Evolutionary conservation across 129 eudicot genomes (phyloP).

Genomic region (Heracleum sosnowskyi): DNA sequence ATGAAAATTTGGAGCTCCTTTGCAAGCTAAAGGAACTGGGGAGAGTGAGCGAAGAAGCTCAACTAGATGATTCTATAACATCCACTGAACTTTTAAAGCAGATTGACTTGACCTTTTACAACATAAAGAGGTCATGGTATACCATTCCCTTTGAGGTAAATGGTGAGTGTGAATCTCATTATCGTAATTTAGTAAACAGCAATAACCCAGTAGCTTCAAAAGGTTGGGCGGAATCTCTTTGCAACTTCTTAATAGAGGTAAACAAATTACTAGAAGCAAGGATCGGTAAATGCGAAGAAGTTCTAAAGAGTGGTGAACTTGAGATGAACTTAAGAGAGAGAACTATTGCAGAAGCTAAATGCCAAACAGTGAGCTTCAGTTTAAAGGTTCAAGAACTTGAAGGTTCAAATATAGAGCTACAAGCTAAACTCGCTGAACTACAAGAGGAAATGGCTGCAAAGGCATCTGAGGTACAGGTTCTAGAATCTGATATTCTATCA

Average conservation of each 20-base stretch:
- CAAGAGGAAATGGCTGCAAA: conserved; percentile 18
- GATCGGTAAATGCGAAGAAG: conserved; percentile 24
- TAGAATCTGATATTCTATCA: conserved; percentile 18
- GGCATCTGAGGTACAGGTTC: conserved; percentile 13
- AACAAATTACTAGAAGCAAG: conserved; percentile 30
- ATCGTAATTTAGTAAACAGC: conserved; percentile 5
- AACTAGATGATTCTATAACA: conserved; percentile 4
- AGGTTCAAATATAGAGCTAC: conserved; percentile 24
- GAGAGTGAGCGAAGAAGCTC: conserved; percentile 24
- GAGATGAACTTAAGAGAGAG: conserved; percentile 27
- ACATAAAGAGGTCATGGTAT: conserved; percentile 24
- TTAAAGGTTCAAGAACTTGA: conserved; percentile 33
- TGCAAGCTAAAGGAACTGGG: conserved; percentile 52
- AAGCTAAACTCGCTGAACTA: conserved; percentile 12
- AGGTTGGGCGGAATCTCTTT: conserved; percentile 12
- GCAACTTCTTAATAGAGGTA: conserved; percentile 20
- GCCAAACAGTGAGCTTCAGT: conserved; percentile 32
- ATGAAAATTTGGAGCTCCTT: conserved; percentile 57
- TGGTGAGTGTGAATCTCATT: conserved; percentile 9
- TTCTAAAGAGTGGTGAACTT: conserved; percentile 9
- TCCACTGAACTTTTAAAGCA: conserved; percentile 25
- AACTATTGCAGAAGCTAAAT: conserved; percentile 32
- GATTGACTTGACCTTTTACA: conserved; percentile 21
- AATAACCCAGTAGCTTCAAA: conserved; percentile 1
- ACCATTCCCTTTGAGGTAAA: conserved; percentile 12